Evolutionary conservation across 352 stramenopile genomes (phyloP).

Genomic region (Pythium graminicola): DNA sequence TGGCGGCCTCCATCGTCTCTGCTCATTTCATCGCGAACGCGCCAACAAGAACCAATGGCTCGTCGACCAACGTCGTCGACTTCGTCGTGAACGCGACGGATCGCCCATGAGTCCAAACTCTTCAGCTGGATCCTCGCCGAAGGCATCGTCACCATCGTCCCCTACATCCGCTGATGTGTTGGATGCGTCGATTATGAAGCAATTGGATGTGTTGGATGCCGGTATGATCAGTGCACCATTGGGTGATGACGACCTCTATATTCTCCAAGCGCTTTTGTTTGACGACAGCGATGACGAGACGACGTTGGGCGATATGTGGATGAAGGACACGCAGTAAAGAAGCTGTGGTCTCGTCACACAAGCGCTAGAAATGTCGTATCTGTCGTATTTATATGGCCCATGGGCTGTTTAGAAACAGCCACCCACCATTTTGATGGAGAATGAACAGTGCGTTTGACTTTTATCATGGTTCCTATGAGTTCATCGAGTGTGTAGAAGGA

Average conservation of each 20-base stretch:
- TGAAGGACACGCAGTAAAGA: too few species aligned
- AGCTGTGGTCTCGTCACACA: too few species aligned
- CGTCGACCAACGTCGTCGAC: slow-evolving; percentile 19
- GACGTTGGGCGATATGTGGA: too few species aligned
- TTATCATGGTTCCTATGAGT: too few species aligned
- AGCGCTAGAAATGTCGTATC: too few species aligned
- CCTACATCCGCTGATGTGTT: background rate
- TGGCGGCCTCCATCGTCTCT: slow-evolving; percentile 12
- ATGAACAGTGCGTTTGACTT: too few species aligned
- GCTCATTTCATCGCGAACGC: slow-evolving; percentile 12
- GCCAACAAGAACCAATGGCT: slow-evolving; percentile 27
- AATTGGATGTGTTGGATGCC: slow-evolving; percentile 2
- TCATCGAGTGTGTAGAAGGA: too few species aligned
- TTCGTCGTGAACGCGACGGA: slow-evolving; percentile 17
- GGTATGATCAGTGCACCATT: slow-evolving; percentile 9
- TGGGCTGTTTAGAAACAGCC: too few species aligned
- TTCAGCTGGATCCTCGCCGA: background rate
- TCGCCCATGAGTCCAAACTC: background rate
- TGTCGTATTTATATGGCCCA: too few species aligned
- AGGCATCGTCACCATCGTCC: background rate
- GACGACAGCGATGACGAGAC: slow-evolving; percentile 13
- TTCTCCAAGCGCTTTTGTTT: slow-evolving; percentile 19
- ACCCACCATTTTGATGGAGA: too few species aligned
- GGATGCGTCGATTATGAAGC: slow-evolving; percentile 9
- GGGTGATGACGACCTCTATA: slow-evolving; percentile 14